A percentile compares a stretch with the other conserved stretches of the same genome.
Evolutionary conservation across 257 asterid species (phyloP).

Genomic region (Fraxinus americana): DNA sequence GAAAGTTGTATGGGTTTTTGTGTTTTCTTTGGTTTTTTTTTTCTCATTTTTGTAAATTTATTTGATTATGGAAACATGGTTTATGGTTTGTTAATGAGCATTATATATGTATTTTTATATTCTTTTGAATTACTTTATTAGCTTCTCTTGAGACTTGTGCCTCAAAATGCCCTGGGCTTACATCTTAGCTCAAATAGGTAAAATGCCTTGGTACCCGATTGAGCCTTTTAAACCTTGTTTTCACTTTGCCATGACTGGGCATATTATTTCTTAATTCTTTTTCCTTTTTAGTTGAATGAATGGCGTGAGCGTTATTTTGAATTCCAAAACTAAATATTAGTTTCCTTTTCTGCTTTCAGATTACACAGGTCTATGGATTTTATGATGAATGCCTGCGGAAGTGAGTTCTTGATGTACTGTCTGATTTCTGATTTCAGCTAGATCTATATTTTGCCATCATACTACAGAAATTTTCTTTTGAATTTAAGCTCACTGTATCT

Average conservation of each 20-base stretch:
- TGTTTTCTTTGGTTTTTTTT: background rate
- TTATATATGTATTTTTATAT: background rate
- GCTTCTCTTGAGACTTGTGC: background rate
- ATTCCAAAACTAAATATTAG: background rate
- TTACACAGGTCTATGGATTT: constrained; percentile 60
- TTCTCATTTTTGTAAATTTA: background rate
- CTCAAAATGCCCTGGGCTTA: background rate
- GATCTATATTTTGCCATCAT: background rate
- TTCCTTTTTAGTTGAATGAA: background rate
- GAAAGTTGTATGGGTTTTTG: background rate
- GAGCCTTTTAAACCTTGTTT: background rate
- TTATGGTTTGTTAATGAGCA: background rate
- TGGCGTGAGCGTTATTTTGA: background rate
- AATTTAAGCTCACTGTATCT: background rate
- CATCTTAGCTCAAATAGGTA: background rate
- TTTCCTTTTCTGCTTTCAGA: constrained; percentile 38
- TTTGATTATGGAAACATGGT: background rate
- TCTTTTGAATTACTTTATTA: background rate
- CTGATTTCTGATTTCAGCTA: background rate
- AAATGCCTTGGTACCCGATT: background rate
- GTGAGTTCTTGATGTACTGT: constrained; percentile 36
- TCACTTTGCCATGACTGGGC: background rate
- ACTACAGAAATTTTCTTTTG: background rate
- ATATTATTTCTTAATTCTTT: background rate
- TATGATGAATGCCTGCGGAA: constrained; percentile 58